Conservation (phyloP, 148 eudicot species). For the Simmondsia chinensis region DNA sequence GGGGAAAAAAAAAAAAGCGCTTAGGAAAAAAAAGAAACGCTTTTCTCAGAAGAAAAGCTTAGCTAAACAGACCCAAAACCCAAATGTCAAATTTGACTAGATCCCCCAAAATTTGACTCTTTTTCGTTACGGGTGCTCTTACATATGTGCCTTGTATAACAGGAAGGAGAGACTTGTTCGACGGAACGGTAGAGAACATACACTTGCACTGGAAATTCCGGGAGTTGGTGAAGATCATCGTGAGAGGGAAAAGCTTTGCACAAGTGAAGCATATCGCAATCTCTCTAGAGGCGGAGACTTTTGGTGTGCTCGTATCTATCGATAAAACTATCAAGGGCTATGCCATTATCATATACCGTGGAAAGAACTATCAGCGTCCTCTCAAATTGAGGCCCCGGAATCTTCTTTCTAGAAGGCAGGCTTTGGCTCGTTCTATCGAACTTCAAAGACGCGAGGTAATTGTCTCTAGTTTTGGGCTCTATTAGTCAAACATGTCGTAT, state of each 20-base stretch:
- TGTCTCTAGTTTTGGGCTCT: background rate
- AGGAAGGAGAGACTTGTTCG: slow-evolving; percentile 82
- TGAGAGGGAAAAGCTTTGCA: slow-evolving; percentile 46
- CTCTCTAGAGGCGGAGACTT: slow-evolving; percentile 81
- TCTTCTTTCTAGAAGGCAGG: slow-evolving; percentile 77
- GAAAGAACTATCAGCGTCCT: slow-evolving; percentile 85
- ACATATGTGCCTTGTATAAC: slow-evolving; percentile 6
- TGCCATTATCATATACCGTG: slow-evolving; percentile 74
- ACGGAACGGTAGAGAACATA: slow-evolving; percentile 80
- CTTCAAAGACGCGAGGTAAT: slow-evolving; percentile 89
- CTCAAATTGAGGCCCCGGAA: slow-evolving; percentile 45
- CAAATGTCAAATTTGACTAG: no score
- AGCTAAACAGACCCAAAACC: no score
- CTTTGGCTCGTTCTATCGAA: slow-evolving; percentile 88
- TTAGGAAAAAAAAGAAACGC: no score
- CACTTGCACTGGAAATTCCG: slow-evolving; percentile 90
- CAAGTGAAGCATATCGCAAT: slow-evolving; percentile 80
- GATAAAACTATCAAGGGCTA: slow-evolving; percentile 74
- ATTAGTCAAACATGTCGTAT: background rate
- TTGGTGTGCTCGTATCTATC: slow-evolving; percentile 64
- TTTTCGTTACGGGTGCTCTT: no score
- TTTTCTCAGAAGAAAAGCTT: no score
- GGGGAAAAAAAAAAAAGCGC: no score
- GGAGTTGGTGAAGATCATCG: slow-evolving; percentile 75
- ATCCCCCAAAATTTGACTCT: no score